Conservation (phyloP, 768 basidiomycete species). For the Termitomyces sp. region DNA sequence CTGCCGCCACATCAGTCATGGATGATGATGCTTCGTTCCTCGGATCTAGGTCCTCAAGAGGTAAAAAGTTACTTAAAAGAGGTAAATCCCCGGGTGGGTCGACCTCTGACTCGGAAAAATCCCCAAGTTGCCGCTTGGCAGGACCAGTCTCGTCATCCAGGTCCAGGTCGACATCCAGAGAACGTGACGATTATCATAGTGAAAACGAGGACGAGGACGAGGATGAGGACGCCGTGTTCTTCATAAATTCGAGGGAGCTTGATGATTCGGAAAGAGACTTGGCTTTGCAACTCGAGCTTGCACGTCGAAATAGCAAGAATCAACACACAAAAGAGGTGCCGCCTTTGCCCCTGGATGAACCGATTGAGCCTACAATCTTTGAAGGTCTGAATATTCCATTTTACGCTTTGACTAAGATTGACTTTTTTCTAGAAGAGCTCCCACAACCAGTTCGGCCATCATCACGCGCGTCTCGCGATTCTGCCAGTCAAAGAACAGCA, state of each 20-base stretch:
- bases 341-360: conserved; percentile 35
- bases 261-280: conserved; percentile 77
- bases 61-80: conserved; percentile 39
- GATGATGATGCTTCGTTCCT: conserved; percentile 58
- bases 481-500: conserved; percentile 35
- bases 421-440: conserved; percentile 46
- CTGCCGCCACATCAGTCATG: conserved; percentile 54
- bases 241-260: conserved; percentile 30
- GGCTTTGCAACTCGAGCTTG: conserved; percentile 72
- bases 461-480: conserved; percentile 46
- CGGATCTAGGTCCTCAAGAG: conserved; percentile 38
- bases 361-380: conserved; percentile 66
- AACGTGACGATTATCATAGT: conserved; percentile 32
- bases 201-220: conserved; percentile 33
- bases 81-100: conserved; percentile 38
- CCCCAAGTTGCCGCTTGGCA: conserved; percentile 29
- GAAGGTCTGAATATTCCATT: conserved; percentile 48
- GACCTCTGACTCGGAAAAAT: conserved; percentile 40
- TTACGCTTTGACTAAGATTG: conserved; percentile 5
- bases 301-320: conserved; percentile 77
- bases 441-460: conserved; percentile 48
- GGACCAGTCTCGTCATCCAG: conserved; percentile 24
- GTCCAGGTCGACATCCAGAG: conserved; percentile 41
- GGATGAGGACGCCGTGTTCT: conserved; percentile 34
- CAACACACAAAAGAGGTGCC: conserved; percentile 48